These are phyloP conservation scores for Naganishia randhawae DNA, from an alignment of 768 basidiomycete species.

Conservation along the genomic window DNA sequence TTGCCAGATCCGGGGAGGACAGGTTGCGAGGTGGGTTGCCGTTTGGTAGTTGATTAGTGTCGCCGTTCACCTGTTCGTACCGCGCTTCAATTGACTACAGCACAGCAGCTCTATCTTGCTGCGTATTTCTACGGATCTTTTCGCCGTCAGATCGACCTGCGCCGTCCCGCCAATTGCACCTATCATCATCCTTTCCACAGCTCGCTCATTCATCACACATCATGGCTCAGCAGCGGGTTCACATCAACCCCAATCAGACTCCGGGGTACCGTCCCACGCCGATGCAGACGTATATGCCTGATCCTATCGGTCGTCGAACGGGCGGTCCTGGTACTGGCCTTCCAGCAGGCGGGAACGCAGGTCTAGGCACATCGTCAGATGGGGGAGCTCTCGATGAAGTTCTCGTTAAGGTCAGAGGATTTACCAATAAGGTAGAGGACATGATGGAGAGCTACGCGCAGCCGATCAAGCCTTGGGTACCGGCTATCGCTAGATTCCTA, in stretches of 20 bases:
- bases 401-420: slow-evolving; percentile 41
- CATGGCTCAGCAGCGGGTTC: slow-evolving; percentile 43
- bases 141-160: background rate
- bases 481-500: slow-evolving; percentile 88
- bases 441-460: slow-evolving; percentile 78
- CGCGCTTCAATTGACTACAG: too few relatives aligned
- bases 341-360: slow-evolving; percentile 1
- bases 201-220: background rate
- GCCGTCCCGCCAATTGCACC: background rate
- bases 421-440: slow-evolving; percentile 68
- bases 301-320: slow-evolving; percentile 27
- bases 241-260: slow-evolving; percentile 47
- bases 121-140: background rate
- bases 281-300: slow-evolving; percentile 31
- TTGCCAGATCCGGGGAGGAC: too few relatives aligned
- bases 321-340: slow-evolving; percentile 13
- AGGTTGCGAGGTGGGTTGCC: too few relatives aligned
- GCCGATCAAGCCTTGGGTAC: slow-evolving; percentile 80
- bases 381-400: slow-evolving; percentile 35
- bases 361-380: slow-evolving; percentile 9
- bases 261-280: slow-evolving; percentile 31
- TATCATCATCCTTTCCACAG: background rate
- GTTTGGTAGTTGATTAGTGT: too few relatives aligned
- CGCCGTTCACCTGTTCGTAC: too few relatives aligned
- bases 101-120: too few relatives aligned